Evolutionary conservation across 345 rosid species (phyloP), one percentile per base, ranked within the genome.

Genomic region (Orychophragmus violaceus): DNA sequence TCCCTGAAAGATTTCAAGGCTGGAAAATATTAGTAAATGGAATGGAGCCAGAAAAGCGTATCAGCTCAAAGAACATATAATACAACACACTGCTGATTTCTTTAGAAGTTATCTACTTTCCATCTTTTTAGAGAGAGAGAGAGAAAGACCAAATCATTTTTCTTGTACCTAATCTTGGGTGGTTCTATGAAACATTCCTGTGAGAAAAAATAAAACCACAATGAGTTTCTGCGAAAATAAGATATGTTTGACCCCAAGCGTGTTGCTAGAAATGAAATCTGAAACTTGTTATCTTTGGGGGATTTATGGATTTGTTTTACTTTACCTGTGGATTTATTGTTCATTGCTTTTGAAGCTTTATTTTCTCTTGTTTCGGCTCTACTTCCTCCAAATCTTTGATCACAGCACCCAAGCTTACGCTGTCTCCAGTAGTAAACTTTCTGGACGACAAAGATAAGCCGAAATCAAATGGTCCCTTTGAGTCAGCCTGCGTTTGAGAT

Each of bases 391-490:
- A 32, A 30, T 39, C 36, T 29, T 71, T 75, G 16, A 74, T 58
- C 37, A 66, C 59, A 66, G 75, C 75, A 48, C 80, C 56, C 11
- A 65, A 51, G 85, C 77, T 70, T 33, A 75, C 32, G 41, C 77
- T 81, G 56, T 85, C 85, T 64, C 81, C 80, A 4, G 36, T 66
- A 21, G 14, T 61, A 49, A 82, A 70, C 78, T 82, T 86, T 69
- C 74, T 75, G 14, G 56, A 62, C 1, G 87, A 78, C 30, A 85
- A 81, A 16, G 96, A 81, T 12, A 81, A 61, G 59, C 91, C 92
- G 12, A 90, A 83, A 75, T 90, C 99, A 51, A 90, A 94, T 3
- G 96, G 89, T 75, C 95, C 97, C 51, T 79, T 71, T 56, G 96
- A 78, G 5, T 94, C 99, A 0, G 84, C 85, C 97, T 94, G 87